Evolutionary conservation across 495 filamentous ascomycete genomes (phyloP), one percentile per base, ranked within the genome.

Genomic region (Penicillium subrubescens): DNA sequence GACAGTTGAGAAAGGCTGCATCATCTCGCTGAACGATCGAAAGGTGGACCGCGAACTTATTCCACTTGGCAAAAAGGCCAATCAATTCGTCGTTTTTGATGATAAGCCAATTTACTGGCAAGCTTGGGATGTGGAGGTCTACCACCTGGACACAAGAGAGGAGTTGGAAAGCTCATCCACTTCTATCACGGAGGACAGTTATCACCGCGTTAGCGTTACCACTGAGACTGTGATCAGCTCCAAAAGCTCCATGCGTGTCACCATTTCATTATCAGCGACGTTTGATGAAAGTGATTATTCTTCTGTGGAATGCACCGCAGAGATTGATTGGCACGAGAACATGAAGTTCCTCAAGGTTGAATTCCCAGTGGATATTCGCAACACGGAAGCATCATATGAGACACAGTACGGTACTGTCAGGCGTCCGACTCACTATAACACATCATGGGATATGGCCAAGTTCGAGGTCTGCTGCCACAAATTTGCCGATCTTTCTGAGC

Each of bases 301-400:
- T 0, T 89, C 85, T 55, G 84, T 99, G 25, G 92, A 96, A 63
- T 87, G 95, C 50, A 80, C 86, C 41, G 89, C 86, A 68, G 91
- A 93, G 67, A 90, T 97, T 54, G 91, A 96, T 66, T 99, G 95
- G 95, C 86, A 85, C 64, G 95, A 99, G 77, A 91, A 83, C 2
- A 97, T 93, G 92, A 97, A 96, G 73, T 97, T 97, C 85, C 86
- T 99, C 67, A 99, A 99, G 81, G 94, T 98, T 53, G 95, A 99
- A 76, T 98, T 99, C 77, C 95, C 95, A 0, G 94, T 97, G 41
- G 92, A 97, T 75, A 83, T 99, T 57, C 83, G 87, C 66, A 96
- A 94, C 74, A 96, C 92, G 0, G 92, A 96, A 75, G 94, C 94
- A 14, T 90, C 88, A 21, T 97, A 97, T 71, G 95, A 97, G 73